Conservation (phyloP, 2,329 filamentous ascomycete genomes). For the Neocucurbitaria cava region DNA sequence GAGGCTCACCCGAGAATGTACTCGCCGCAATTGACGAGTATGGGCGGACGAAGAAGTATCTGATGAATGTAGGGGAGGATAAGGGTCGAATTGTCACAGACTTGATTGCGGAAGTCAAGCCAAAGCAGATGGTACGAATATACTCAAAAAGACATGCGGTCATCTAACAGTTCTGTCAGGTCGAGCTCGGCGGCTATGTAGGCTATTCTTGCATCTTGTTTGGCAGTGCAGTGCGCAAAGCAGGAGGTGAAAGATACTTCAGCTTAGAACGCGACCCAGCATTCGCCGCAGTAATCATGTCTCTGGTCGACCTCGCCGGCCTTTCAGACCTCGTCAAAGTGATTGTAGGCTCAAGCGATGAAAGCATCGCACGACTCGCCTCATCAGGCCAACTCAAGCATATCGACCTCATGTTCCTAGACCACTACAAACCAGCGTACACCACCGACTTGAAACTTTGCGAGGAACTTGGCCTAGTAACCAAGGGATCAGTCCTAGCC, state of each 20-base stretch:
- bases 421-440: constrained; percentile 82
- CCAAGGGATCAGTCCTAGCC: constrained; percentile 66
- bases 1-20: constrained; percentile 69
- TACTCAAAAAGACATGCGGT: neutral
- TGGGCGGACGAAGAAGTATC: constrained; percentile 68
- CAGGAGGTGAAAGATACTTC: constrained; percentile 71
- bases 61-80: constrained; percentile 81
- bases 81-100: constrained; percentile 76
- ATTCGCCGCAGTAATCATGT: constrained; percentile 73
- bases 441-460: constrained; percentile 77
- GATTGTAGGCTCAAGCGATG: constrained; percentile 71
- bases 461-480: constrained; percentile 72
- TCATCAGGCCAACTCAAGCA: constrained; percentile 60
- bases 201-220: constrained; percentile 84
- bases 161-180: constrained; percentile 41
- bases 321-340: constrained; percentile 74
- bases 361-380: constrained; percentile 68
- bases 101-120: constrained; percentile 71
- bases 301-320: constrained; percentile 76
- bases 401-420: constrained; percentile 78
- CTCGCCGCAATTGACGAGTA: constrained; percentile 75
- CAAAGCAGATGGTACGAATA: constrained; percentile 65
- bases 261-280: constrained; percentile 77
- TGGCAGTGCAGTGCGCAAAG: constrained; percentile 67
- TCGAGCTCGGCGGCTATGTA: constrained; percentile 82